Base-by-base conservation (phyloP, 768 basidiomycete genomes). In the Gloeostereum incarnatum region DNA sequence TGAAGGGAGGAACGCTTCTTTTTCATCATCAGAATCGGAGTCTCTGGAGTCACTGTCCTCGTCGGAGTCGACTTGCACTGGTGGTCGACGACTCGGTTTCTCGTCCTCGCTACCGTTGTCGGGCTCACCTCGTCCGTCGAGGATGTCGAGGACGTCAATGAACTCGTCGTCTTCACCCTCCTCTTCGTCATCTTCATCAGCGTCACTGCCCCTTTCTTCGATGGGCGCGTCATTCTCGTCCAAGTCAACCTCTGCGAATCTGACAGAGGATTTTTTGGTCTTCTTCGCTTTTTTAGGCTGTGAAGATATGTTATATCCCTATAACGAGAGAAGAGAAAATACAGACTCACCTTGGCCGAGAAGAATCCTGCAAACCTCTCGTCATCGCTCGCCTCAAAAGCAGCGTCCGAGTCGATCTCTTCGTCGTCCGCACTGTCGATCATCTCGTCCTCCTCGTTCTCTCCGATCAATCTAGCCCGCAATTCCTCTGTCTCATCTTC, bases 381-480 rank as follows among this genome's bases (percentile, higher is more conserved):
- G 41, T 79, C 79, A 23, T 88, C 87, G 39, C 73, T 78, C 53
- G 86, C 82, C 44, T 87, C 84, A 43, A 88, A 86, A 1, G 86
- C 89, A 44, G 68, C 79, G 49, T 92, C 90, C 45, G 79, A 83
- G 43, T 88, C 84, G 31, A 91, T 73, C 43, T 91, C 87, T 51
- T 91, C 87, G 50, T 92, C 89, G 45, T 92, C 84, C 1, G 61
- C 76, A 43, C 72, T 75, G 23, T 67, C 77, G 46, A 87, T 68
- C 44, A 50, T 57, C 41, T 75, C 67, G 31, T 66, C 63, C 22
- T 76, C 77, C 9, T 57, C 67, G 24, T 66, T 56, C 44, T 74
- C 72, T 5, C 68, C 73, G 35, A 76, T 61, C 33, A 84, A 50
- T 45, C 71, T 46, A 30, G 53, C 63, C 21, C 50, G 49, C 29